Base-by-base conservation (phyloP, 495 filamentous ascomycete genomes). In the Tuber melanosporum region DNA sequence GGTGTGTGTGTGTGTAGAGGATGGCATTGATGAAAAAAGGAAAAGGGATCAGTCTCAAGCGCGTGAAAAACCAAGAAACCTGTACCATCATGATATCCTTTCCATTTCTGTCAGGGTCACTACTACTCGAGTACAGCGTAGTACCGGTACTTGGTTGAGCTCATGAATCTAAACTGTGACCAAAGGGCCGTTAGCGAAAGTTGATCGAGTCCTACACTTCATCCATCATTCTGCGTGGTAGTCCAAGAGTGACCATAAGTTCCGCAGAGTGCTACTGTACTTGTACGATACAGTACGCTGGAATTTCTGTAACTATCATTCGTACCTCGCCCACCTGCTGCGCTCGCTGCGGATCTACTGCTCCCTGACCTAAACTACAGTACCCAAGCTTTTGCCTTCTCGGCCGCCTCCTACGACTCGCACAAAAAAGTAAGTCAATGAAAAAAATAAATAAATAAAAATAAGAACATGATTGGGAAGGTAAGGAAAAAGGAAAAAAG, bases 391-490 rank as follows among this genome's bases (percentile, higher is more conserved):
- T 66, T 66, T 66, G 57, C 57, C 57, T 66, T 26, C 57, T 66
- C 12, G 57, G n/a, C 26, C 57, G 57, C 57, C 57, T 66, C n/a
- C 12, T 32, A 15, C n/a, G 36, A 66, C 57, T 36, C 57, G 57
- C 57, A 66, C 57, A 36, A 66, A 36, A 36, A 36, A 66, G 57
- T 36, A 36, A 66, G 14, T 62, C 22, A 17, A 46, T 15, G 32
- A 66, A 66, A 66, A 32, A 66, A 17, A 46, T 32, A 14, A 14
- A 17, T 15, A 46, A 17, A 0, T n/a, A 32, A 15, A 26, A 4
- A 26, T 26, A 39, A 22, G 26, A 75, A n/a, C n/a, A 32, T 36
- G 32, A 69, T 36, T 22, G 75, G 73, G 42, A 72, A 62, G 39
- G 42, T 26, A 47, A 46, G 32, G 26, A 47, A 66, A 26, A 12